A percentile compares a stretch with the other conserved stretches of the same genome.
phyloP scores from a whole-genome alignment of 2,329 filamentous ascomycete genomes.

The Colletotrichum falcatum region DNA sequence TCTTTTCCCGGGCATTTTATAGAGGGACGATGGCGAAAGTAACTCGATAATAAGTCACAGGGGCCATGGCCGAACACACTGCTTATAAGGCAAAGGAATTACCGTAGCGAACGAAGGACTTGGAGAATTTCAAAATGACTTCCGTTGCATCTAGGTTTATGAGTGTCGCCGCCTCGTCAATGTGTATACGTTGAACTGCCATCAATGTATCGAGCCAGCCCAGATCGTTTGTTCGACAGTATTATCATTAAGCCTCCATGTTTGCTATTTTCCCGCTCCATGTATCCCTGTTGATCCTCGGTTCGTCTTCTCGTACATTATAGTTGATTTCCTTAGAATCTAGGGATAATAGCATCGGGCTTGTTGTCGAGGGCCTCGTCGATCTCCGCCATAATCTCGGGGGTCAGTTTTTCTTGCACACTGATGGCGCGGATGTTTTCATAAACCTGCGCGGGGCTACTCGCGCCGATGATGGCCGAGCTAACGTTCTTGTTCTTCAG shows the following conservation, averaged over 20 bases:
- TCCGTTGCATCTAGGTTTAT: not conserved
- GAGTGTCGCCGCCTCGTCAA: not conserved
- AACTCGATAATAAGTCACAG: not conserved
- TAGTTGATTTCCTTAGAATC: conserved; percentile 46
- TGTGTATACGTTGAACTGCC: not conserved
- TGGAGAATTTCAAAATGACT: not conserved
- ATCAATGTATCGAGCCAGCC: not conserved
- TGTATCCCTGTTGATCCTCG: not conserved
- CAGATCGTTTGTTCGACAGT: not conserved
- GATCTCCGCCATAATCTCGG: conserved; percentile 70
- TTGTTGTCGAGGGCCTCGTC: conserved; percentile 70
- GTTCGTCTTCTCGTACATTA: not conserved
- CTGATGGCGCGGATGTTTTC: conserved; percentile 68
- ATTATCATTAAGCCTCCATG: not conserved
- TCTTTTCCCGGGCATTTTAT: not conserved
- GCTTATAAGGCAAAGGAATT: not conserved
- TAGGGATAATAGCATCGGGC: conserved; percentile 57
- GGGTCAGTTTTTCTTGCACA: conserved; percentile 67
- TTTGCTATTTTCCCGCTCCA: not conserved
- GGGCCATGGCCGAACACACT: not conserved
- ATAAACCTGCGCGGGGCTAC: conserved; percentile 67
- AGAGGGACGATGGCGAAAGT: not conserved
- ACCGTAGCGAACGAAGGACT: not conserved
- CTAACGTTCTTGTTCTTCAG: conserved; percentile 72
- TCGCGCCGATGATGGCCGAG: conserved; percentile 71